Evolutionary conservation across 1,284 basidiomycete genomes (phyloP).

Genomic region (Ceratobasidium sp.): DNA sequence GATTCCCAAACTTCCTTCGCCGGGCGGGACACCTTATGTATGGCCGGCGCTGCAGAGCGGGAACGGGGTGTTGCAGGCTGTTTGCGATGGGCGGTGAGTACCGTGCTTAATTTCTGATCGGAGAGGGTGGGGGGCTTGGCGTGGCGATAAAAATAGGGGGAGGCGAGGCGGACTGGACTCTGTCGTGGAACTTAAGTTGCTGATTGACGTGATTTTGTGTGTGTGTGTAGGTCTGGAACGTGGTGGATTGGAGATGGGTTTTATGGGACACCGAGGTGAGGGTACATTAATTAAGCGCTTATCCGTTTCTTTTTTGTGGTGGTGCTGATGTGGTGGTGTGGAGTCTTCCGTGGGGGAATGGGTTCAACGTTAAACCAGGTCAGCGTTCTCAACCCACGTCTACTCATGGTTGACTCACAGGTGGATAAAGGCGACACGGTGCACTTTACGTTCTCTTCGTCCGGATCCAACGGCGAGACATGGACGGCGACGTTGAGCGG

Average conservation of each 20-base stretch:
- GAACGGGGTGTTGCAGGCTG: conserved; percentile 57
- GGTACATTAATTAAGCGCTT: not conserved
- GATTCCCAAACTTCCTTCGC: conserved; percentile 53
- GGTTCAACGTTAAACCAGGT: conserved; percentile 54
- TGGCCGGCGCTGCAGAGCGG: conserved; percentile 58
- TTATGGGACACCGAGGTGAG: conserved; percentile 37
- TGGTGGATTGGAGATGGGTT: conserved; percentile 56
- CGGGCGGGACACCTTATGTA: conserved; percentile 55
- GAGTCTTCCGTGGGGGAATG: conserved; percentile 56
- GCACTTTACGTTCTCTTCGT: conserved; percentile 54
- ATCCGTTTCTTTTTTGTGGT: not conserved
- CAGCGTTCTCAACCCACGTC: not conserved
- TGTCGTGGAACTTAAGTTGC: not conserved
- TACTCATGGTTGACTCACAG: not conserved
- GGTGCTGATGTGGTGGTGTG: not conserved
- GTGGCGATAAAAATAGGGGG: not conserved
- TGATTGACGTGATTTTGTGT: too few species aligned
- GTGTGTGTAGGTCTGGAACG: conserved; percentile 45
- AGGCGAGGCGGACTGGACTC: too few species aligned
- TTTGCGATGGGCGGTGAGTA: conserved; percentile 54
- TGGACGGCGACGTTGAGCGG: conserved; percentile 57
- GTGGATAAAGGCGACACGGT: conserved; percentile 54
- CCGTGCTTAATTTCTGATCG: not conserved
- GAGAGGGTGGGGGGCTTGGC: not conserved
- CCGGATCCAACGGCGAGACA: conserved; percentile 26